Evolutionary conservation across 2,329 filamentous ascomycete genomes (phyloP), one percentile per base, ranked within the genome.

Genomic region (Claviceps fusiformis): DNA sequence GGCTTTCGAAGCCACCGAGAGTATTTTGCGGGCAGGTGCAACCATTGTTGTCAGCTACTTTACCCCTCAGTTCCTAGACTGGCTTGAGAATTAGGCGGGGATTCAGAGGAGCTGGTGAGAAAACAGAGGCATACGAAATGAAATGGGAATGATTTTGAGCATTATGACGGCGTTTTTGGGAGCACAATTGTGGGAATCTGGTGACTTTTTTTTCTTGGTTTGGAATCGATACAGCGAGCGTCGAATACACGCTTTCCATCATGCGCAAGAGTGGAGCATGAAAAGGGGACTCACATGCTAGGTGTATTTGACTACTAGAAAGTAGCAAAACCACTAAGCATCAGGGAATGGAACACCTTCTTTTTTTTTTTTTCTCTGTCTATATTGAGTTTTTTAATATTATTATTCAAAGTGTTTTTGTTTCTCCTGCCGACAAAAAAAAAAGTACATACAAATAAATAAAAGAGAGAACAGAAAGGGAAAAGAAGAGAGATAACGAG

Each of bases 41-140:
- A 92, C 86, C 0, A 97, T 98, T 65, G 80, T 98, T 47, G 81
- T 97, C 63, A 93, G 82, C 70, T 98, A 98, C 71, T 97, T 97
- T 65, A 91, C 88, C 0, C 93, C 93, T 0, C 87, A 85, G 61
- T 85, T 86, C 66, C 71, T 86, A 31, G 81, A 85, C 67, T 85
- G 82, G 82, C 71, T 85, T 56, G 77, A 79, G 58, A 75, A 75
- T 58, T 81, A 70, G 62, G 51, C 33, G 4, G 53, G 51, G 24
- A 24, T 43, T 7, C 51, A n/a, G n/a, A 27, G 9, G 2, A 15
- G 6, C 29, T 17, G 15, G 29, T 48, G 41, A 46, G 24, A 24
- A 24, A 10, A 27, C n/a, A n/a, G 33, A 6, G 29, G 37, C 3
- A 35, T 27, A 27, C 1, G 47, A n/a, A 35, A 48, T 27, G 35